Conservation (phyloP, 306 rosid species). For the Citrullus amarus region DNA sequence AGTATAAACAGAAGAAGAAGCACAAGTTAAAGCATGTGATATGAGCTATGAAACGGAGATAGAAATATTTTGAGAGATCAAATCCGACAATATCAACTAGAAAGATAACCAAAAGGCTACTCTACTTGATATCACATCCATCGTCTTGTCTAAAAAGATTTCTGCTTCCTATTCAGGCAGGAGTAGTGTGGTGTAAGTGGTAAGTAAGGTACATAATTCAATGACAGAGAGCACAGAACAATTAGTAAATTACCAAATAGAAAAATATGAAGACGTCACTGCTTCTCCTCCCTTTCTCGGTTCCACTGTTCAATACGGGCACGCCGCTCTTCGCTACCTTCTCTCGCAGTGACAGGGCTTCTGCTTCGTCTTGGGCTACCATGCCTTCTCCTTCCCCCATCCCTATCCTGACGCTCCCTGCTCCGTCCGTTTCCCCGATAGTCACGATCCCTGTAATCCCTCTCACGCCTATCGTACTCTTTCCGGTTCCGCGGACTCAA, state of each 20-base stretch:
- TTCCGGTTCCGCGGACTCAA: slow-evolving; percentile 31
- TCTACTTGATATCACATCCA: neutral
- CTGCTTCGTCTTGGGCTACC: slow-evolving; percentile 27
- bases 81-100: neutral
- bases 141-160: neutral
- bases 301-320: slow-evolving; percentile 75
- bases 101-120: neutral
- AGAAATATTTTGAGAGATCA: neutral
- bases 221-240: slow-evolving; percentile 12
- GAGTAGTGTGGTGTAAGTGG: neutral
- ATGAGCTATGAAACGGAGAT: neutral
- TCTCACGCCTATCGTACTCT: slow-evolving; percentile 26
- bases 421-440: slow-evolving; percentile 16
- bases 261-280: slow-evolving; percentile 4
- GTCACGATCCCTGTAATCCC: slow-evolving; percentile 15
- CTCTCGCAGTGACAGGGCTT: slow-evolving; percentile 31
- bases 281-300: slow-evolving; percentile 48
- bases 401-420: slow-evolving; percentile 23
- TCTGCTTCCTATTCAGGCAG: neutral
- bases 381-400: slow-evolving; percentile 30
- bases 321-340: slow-evolving; percentile 64
- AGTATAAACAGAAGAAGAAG: neutral
- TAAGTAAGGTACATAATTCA: neutral
- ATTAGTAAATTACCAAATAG: slow-evolving; percentile 2
- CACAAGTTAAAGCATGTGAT: neutral